Conservation (phyloP, 2,329 filamentous ascomycete species). For the Ceratocystis papillata region DNA sequence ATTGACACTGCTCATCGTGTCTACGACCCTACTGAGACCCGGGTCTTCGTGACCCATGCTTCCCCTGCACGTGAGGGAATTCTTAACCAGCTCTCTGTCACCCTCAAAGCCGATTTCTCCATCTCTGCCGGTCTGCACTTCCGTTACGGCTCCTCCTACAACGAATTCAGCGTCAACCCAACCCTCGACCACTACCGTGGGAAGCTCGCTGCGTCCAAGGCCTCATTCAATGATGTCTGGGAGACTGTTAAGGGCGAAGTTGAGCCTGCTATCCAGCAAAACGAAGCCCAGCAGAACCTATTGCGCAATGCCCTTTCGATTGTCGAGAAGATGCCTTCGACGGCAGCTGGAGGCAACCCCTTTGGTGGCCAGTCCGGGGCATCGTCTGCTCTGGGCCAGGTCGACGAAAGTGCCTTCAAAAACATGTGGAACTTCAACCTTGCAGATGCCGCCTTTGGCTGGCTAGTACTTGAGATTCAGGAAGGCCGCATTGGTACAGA, state of each 20-base stretch:
- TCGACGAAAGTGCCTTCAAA: slow-evolving; percentile 98
- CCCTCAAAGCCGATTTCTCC: slow-evolving; percentile 95
- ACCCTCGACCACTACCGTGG: slow-evolving; percentile 96
- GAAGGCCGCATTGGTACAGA: slow-evolving; percentile 93
- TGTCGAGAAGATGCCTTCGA: slow-evolving; percentile 95
- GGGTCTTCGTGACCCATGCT: slow-evolving; percentile 91
- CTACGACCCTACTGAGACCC: slow-evolving; percentile 95
- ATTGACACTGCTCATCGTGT: slow-evolving; percentile 97
- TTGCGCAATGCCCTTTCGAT: slow-evolving; percentile 84
- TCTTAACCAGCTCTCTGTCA: slow-evolving; percentile 93
- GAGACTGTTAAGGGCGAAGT: slow-evolving; percentile 96
- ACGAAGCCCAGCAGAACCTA: slow-evolving; percentile 85
- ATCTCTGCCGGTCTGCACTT: slow-evolving; percentile 96
- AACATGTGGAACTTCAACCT: slow-evolving; percentile 99
- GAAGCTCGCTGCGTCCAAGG: slow-evolving; percentile 94
- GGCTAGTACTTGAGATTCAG: slow-evolving; percentile 88
- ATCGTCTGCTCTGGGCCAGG: slow-evolving; percentile 64
- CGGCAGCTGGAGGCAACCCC: slow-evolving; percentile 89
- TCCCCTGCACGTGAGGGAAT: slow-evolving; percentile 94
- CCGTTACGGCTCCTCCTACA: slow-evolving; percentile 97
- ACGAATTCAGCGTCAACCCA: slow-evolving; percentile 98
- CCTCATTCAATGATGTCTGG: slow-evolving; percentile 98
- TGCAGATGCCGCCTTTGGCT: slow-evolving; percentile 93
- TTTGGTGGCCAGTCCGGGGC: slow-evolving; percentile 78
- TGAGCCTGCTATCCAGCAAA: slow-evolving; percentile 84